Conservation (phyloP, 2,329 filamentous ascomycete species). For the Trichoderma sp. region DNA sequence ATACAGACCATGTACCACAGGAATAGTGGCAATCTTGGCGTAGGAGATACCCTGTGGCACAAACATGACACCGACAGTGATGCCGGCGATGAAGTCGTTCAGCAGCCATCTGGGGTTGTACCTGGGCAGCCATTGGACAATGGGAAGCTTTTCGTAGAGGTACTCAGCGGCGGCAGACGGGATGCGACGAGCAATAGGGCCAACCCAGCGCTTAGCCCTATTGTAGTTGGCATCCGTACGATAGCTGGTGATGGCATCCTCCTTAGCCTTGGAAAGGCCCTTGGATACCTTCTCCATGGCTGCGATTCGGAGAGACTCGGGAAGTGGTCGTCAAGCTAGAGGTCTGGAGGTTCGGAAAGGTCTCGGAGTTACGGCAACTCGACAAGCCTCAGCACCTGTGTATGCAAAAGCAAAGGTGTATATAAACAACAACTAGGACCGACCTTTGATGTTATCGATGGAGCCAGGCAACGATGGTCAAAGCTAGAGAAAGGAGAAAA, state of each 20-base stretch:
- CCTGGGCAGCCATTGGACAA: slow-evolving; percentile 59
- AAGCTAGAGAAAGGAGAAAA: neutral
- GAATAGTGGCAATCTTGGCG: slow-evolving; percentile 59
- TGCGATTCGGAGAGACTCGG: neutral
- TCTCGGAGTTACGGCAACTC: slow-evolving; percentile 15
- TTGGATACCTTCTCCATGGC: slow-evolving; percentile 23
- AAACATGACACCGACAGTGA: slow-evolving; percentile 58
- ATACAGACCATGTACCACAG: slow-evolving; percentile 58
- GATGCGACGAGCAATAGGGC: slow-evolving; percentile 31
- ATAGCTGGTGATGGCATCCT: slow-evolving; percentile 22
- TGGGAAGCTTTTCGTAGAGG: slow-evolving; percentile 57
- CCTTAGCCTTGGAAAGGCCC: slow-evolving; percentile 22
- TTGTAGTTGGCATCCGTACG: slow-evolving; percentile 30
- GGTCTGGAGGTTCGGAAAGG: slow-evolving; percentile 13
- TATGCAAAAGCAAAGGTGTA: neutral
- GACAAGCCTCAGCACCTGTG: neutral
- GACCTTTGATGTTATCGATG: neutral
- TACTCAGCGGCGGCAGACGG: slow-evolving; percentile 55
- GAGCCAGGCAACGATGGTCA: neutral
- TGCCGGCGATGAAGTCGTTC: slow-evolving; percentile 59
- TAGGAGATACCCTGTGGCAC: slow-evolving; percentile 62
- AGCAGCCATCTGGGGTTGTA: slow-evolving; percentile 60
- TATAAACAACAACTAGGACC: neutral
- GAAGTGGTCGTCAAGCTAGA: neutral
- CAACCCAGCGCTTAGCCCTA: slow-evolving; percentile 26